Evolutionary conservation across 2,329 filamentous ascomycete genomes (phyloP), one percentile per base, ranked within the genome.

Genomic region (Coniochaeta sp.): DNA sequence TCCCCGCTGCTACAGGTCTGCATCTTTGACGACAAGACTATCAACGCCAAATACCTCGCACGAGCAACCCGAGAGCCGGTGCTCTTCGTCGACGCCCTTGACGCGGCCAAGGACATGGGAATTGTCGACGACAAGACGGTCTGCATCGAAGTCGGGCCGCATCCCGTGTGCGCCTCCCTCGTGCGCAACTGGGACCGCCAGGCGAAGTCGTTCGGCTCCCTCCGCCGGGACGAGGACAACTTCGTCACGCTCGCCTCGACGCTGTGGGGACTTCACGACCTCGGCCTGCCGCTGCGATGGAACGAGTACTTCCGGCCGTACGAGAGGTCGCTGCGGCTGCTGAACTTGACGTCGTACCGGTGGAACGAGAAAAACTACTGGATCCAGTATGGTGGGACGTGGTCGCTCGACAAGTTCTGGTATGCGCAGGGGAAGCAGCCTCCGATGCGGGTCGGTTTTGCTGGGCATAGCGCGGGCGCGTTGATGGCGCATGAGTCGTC

Each of bases 281-380:
- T 74, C 16, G 83, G 83, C 53, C 67, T 86, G 16, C 70, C 76
- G 46, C 70, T 88, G 55, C 73, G 82, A 62, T 89, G 86, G 78
- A 78, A 82, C 55, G 83, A 87, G 63, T 86, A 79, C 63, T 82
- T 87, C 66, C 72, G 75, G 40, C 75, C 81, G 50, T 86, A 83
- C 63, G 77, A 81, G 57, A 63, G 70, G 32, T 73, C 74, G 1
- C 76, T 84, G 38, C 71, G 78, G 38, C 70, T 89, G 14, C 68
- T 87, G n/a, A 71, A 78, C n/a, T 69, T 90, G 4, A 85, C 86
- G 2, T 75, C 77, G 0, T 90, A 89, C 63, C 75, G 75, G 0
- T 90, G 84, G 63, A 83, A 89, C 63, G 71, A 79, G 56, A 88
- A 89, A 73, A 82, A 80, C 58, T 88, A 89, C 67, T 87, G 84